Conservation (phyloP, 441 rosid species). For the Populus hybrid region DNA sequence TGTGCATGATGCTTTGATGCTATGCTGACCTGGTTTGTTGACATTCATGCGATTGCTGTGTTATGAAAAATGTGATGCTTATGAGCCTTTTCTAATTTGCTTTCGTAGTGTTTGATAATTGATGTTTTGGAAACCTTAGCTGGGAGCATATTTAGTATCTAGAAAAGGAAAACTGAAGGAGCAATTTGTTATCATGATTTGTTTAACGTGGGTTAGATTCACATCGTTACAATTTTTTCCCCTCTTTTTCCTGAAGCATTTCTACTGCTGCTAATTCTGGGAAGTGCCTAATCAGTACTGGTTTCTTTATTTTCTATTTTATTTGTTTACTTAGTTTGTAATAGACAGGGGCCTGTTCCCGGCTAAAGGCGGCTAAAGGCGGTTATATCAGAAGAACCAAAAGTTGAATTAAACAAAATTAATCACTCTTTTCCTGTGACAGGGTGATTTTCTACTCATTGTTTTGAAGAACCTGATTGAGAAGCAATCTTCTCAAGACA, state of each 20-base stretch:
- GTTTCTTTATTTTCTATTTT: background rate
- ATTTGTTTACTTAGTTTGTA: background rate
- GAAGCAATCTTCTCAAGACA: conserved; percentile 55
- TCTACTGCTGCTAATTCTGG: background rate
- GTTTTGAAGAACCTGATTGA: conserved; percentile 88
- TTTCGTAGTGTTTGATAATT: background rate
- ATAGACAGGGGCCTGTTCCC: background rate
- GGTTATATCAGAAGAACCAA: background rate
- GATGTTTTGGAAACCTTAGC: conserved; percentile 4
- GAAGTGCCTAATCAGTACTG: background rate
- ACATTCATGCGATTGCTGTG: background rate
- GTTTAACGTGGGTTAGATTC: background rate
- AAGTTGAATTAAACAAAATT: background rate
- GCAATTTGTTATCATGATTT: background rate
- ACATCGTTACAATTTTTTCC: background rate
- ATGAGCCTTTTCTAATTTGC: background rate
- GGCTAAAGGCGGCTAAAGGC: background rate
- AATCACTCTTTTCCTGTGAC: conserved; percentile 21
- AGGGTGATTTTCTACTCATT: conserved; percentile 97
- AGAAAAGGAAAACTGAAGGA: background rate
- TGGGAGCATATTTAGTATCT: background rate
- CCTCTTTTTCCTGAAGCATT: background rate
- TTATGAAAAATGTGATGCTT: background rate
- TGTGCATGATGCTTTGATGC: background rate
- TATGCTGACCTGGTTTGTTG: background rate